Evolutionary conservation across 306 rosid genomes (phyloP), one percentile per base, ranked within the genome.

Genomic region (Hippophae rhamnoides): DNA sequence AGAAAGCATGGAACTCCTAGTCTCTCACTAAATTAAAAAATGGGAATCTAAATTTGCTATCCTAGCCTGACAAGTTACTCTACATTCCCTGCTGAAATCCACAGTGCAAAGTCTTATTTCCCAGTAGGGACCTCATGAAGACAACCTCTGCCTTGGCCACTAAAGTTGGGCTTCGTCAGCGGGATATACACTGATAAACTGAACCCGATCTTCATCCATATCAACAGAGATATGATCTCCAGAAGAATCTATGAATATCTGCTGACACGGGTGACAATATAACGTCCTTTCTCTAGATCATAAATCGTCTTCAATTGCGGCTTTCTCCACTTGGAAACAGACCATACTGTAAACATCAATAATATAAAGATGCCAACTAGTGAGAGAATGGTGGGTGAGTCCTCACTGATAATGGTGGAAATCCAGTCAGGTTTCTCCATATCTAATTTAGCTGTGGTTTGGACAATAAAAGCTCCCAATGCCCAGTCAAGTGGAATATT

Each of bases 401-500:
- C 86, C 51, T 67, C 72, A 57, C 80, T 65, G 58, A 71, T 66
- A 56, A 90, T 45, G 66, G 71, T 38, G 54, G 82, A 47, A 66
- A 81, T 63, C 96, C 95, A 76, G 69, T 61, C 53, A 68, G 72
- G 64, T 26, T 67, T 81, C 69, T 55, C 80, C 49, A 68, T 27
- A 18, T 79, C 83, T 58, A 69, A 69, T 47, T 77, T 72, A 43
- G 76, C 76, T 25, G 84, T 66, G 72, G 79, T 87, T 76, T 85
- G 98, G 74, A 90, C 63, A 73, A 90, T 85, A 79, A 90, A 90
- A 69, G 98, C 96, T 72, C 98, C 98, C 77, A 90, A 61, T 45
- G 96, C 96, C 98, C 98, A 90, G 69, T 90, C 98, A n/a, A 90
- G 96, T 0, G 98, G 92, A 62, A 79, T 74, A 54, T 67, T 79